Evolutionary conservation across 805 yeast species (phyloP).

Genomic region (Lipomyces yamanashiensis): DNA sequence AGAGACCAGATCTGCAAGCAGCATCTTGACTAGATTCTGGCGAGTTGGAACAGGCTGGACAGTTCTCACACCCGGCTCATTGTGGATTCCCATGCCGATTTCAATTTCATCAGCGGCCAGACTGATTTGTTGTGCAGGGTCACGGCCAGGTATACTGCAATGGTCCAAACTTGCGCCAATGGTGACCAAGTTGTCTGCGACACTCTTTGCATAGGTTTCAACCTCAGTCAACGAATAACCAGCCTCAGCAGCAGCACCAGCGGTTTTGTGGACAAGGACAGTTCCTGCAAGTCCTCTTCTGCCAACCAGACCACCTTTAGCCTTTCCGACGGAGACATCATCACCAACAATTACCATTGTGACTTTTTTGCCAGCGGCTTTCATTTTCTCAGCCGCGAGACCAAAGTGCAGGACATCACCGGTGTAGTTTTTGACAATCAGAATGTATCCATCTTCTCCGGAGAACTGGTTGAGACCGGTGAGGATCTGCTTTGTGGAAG

Average conservation of each 20-base stretch:
- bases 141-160: constrained; percentile 83
- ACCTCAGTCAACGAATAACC: constrained; percentile 53
- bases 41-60: constrained; percentile 72
- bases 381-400: constrained; percentile 84
- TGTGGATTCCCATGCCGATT: constrained; percentile 94
- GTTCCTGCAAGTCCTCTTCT: constrained; percentile 95
- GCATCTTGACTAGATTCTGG: constrained; percentile 57
- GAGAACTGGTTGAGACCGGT: constrained; percentile 55
- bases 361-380: constrained; percentile 71
- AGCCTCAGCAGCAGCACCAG: constrained; percentile 70
- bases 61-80: constrained; percentile 83
- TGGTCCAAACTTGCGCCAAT: constrained; percentile 89
- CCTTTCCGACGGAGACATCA: constrained; percentile 91
- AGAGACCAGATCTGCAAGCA: constrained; percentile 66
- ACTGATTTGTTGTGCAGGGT: constrained; percentile 56
- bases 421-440: constrained; percentile 89
- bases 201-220: constrained; percentile 60
- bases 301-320: constrained; percentile 91
- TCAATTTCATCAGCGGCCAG: constrained; percentile 68
- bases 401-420: constrained; percentile 96
- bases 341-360: constrained; percentile 81
- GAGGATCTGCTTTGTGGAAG: constrained; percentile 82
- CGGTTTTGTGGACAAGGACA: constrained; percentile 77
- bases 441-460: constrained; percentile 59
- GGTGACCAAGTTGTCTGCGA: constrained; percentile 66